Evolutionary conservation across 495 filamentous ascomycete species (phyloP), one percentile per base, ranked within the genome.

Genomic region (Choiromyces venosus): DNA sequence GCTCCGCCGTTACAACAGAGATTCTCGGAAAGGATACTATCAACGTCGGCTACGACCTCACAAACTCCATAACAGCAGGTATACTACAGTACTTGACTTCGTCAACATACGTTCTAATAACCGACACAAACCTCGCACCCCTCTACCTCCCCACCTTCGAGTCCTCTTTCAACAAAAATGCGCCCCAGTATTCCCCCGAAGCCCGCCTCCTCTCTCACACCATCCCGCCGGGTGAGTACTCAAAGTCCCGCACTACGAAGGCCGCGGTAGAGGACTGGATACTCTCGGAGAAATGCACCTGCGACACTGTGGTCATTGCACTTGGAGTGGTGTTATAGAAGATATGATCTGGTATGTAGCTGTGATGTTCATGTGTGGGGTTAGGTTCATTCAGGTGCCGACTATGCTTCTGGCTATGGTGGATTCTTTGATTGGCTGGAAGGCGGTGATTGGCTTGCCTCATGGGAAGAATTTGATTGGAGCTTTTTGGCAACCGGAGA

Each of bases 231-330:
- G 95, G 96, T 56, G 95, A 99, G 83, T 91, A 89, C 81, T 96
- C 93, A 68, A 99, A 99, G 82, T 91, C 93, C 56, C 87, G 94
- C 76, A 88, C 91, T 80, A 97, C 94, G 33, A 97, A 97, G 83
- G 94, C 91, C 67, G 91, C 93, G 80, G 92, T 98, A 74, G 94
- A 98, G 82, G 94, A 98, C 84, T 99, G 96, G 96, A 91, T 99
- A 91, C 86, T 97, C 67, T 88, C 90, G 73, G 88, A 97, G 72
- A 84, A 89, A 88, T 98, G 93, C 86, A 96, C 94, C 33, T 87
- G 95, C 67, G 95, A 99, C 82, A 96, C 93, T 1, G 91, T 99
- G 65, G 88, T 99, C 70, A 92, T 99, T 82, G 95, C 95, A 25
- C 86, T 99, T 19, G 95, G 95, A n/a, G 95, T 73, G 95, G 95